phyloP scores from a whole-genome alignment of 352 stramenopile genomes.

The Pythium dissotocum region DNA sequence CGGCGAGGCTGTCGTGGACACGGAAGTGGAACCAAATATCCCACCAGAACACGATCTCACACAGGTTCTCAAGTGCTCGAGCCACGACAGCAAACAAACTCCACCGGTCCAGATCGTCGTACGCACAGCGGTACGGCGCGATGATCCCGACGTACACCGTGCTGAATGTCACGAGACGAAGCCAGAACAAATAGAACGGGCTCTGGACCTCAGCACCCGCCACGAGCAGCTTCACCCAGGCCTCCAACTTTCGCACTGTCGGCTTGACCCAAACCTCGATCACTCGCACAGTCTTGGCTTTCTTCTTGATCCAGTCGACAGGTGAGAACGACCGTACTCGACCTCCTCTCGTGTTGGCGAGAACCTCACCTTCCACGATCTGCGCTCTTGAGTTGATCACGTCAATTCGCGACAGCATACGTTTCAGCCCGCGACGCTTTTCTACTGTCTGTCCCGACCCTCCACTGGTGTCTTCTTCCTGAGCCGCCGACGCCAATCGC shows the following conservation, averaged over 20 bases:
- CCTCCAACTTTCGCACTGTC: background rate
- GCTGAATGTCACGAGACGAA: constrained; percentile 43
- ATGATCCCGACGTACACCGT: constrained; percentile 52
- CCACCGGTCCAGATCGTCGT: constrained; percentile 50
- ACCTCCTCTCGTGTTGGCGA: constrained; percentile 34
- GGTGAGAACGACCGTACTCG: constrained; percentile 14
- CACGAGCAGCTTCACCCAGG: constrained; percentile 19
- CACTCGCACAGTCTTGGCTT: background rate
- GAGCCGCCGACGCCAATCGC: constrained; percentile 41
- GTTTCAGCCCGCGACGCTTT: constrained; percentile 22
- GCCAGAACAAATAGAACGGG: constrained; percentile 53
- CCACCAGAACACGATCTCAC: constrained; percentile 48
- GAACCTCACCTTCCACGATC: constrained; percentile 51
- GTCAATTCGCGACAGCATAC: constrained; percentile 41
- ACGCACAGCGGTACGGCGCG: constrained; percentile 55
- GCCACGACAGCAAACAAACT: constrained; percentile 39
- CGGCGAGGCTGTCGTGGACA: constrained; percentile 42
- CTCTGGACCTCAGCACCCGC: constrained; percentile 59
- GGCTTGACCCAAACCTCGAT: constrained; percentile 9
- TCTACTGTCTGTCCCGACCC: background rate
- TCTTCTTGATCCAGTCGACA: constrained; percentile 8
- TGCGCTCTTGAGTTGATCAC: constrained; percentile 47
- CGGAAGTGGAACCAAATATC: constrained; percentile 71
- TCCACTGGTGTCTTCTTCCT: constrained; percentile 16
- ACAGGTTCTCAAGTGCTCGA: constrained; percentile 37